Evolutionary conservation across 257 asterid species (phyloP).

Genomic region (Solanum piurae): DNA sequence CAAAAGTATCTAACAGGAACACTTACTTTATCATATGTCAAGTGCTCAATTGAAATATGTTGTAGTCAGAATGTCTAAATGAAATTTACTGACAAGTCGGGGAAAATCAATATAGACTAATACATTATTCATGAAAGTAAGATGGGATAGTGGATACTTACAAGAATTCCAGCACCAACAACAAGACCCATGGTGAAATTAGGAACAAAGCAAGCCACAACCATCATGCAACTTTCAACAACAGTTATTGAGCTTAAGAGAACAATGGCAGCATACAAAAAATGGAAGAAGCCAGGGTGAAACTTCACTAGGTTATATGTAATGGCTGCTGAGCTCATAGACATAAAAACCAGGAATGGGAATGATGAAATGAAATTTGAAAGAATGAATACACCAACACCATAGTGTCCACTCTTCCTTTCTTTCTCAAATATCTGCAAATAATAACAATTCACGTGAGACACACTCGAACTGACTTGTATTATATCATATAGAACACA

Average conservation of each 20-base stretch:
- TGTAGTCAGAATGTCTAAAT: neutral
- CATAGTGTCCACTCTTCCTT: conserved; percentile 68
- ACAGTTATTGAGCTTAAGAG: conserved; percentile 55
- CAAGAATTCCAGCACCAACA: conserved; percentile 71
- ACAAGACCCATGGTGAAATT: conserved; percentile 81
- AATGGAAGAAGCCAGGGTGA: conserved; percentile 61
- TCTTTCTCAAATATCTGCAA: conserved; percentile 68
- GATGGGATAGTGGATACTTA: conserved; percentile 17
- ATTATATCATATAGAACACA: neutral
- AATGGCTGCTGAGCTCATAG: conserved; percentile 44
- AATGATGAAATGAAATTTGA: conserved; percentile 75
- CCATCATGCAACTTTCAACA: conserved; percentile 93
- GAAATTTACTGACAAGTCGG: neutral
- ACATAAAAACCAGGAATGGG: conserved; percentile 60
- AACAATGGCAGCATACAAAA: conserved; percentile 34
- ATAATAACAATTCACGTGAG: neutral
- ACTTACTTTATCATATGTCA: neutral
- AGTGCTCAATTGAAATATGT: neutral
- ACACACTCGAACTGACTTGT: neutral
- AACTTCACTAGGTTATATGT: conserved; percentile 61
- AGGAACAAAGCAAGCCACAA: conserved; percentile 79
- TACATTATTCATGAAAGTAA: neutral
- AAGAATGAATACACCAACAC: conserved; percentile 59
- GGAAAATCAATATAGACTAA: neutral
- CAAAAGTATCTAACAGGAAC: neutral